Conservation (phyloP, 768 basidiomycete species). For the Auricularia sp. region DNA sequence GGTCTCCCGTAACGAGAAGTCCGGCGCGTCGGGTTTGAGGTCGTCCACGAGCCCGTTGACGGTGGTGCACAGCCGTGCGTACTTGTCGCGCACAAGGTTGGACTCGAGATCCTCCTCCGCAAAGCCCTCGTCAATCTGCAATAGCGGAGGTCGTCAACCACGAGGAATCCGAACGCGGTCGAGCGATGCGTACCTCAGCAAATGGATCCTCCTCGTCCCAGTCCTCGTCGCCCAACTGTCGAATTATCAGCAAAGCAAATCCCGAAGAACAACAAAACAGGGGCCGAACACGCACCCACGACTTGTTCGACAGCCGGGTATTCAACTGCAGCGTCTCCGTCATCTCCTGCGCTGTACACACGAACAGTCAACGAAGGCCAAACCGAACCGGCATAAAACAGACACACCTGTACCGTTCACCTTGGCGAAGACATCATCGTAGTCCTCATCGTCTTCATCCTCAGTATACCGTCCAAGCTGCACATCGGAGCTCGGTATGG, state of each 20-base stretch:
- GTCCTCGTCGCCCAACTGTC: constrained; percentile 68
- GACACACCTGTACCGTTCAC: constrained; percentile 44
- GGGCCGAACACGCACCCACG: constrained; percentile 51
- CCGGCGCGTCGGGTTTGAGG: constrained; percentile 70
- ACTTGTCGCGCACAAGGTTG: constrained; percentile 87
- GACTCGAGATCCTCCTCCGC: constrained; percentile 86
- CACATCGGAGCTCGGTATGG: constrained; percentile 32
- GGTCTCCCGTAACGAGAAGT: constrained; percentile 72
- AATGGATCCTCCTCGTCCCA: constrained; percentile 94
- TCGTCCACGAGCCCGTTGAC: constrained; percentile 83
- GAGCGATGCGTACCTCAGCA: constrained; percentile 52
- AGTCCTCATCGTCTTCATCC: constrained; percentile 74
- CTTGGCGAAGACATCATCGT: constrained; percentile 90
- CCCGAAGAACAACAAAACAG: not conserved
- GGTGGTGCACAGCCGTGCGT: constrained; percentile 72
- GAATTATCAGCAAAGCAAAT: constrained; percentile 5
- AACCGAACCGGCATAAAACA: not conserved
- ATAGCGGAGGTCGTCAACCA: constrained; percentile 6
- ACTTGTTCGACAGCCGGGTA: constrained; percentile 78
- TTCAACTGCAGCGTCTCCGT: constrained; percentile 76
- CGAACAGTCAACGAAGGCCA: constrained; percentile 5
- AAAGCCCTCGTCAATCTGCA: constrained; percentile 85
- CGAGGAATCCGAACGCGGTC: not conserved
- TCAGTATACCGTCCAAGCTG: constrained; percentile 84
- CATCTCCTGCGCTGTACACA: constrained; percentile 43